These are phyloP conservation scores for Kwoniella shandongensis DNA, from an alignment of 768 basidiomycete species.

Conservation along the genomic window DNA sequence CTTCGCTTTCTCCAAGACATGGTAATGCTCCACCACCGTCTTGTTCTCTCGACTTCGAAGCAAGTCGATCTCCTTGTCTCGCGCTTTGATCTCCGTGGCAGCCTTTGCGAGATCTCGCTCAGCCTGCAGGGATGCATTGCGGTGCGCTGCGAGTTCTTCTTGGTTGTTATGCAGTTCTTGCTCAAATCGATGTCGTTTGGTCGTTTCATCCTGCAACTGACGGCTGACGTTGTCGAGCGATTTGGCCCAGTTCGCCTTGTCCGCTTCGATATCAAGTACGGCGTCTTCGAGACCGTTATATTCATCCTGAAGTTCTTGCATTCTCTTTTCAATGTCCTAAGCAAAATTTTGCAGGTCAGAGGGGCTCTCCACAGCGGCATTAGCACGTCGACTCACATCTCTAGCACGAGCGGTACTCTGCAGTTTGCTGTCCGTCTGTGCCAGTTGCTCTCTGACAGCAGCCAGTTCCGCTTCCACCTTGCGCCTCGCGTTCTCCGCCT, in stretches of 20 bases:
- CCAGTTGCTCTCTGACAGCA: conserved; percentile 27
- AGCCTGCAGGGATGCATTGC: conserved; percentile 70
- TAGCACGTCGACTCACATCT: conserved; percentile 61
- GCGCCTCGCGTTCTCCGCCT: conserved; percentile 19
- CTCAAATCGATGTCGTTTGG: conserved; percentile 74
- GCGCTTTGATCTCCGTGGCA: conserved; percentile 72
- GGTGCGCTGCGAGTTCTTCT: conserved; percentile 65
- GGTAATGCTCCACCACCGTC: conserved; percentile 97
- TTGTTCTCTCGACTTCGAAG: conserved; percentile 80
- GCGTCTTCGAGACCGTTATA: conserved; percentile 86
- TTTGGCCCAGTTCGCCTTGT: conserved; percentile 69
- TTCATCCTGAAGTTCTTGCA: conserved; percentile 69
- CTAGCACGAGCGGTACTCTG: conserved; percentile 56
- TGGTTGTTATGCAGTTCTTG: conserved; percentile 59
- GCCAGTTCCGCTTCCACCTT: conserved; percentile 35
- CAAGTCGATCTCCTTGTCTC: conserved; percentile 83
- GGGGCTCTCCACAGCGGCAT: neutral
- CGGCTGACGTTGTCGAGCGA: conserved; percentile 70
- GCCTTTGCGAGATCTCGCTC: conserved; percentile 77
- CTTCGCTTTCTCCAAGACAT: conserved; percentile 94
- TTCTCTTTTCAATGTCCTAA: conserved; percentile 74
- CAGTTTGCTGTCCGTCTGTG: conserved; percentile 24
- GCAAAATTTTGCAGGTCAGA: conserved; percentile 1
- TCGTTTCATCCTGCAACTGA: conserved; percentile 71
- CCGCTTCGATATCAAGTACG: conserved; percentile 77